These are phyloP conservation scores for Macaranga tanarius DNA, from an alignment of 441 rosid species.

Conservation along the genomic window DNA sequence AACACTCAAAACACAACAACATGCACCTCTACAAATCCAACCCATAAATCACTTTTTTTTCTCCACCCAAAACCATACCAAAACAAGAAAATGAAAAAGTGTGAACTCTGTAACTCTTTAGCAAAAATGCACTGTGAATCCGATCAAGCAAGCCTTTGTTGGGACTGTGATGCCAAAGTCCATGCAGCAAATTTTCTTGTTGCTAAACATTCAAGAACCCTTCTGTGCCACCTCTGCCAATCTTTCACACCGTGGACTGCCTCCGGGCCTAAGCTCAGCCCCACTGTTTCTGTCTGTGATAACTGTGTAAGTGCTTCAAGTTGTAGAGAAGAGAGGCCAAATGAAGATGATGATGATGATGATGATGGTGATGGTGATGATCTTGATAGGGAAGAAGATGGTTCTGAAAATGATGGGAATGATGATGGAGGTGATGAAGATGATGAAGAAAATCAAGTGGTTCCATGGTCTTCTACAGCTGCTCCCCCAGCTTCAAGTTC, in stretches of 20 bases:
- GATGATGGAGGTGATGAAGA: slow-evolving; percentile 16
- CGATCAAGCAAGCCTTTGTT: slow-evolving; percentile 81
- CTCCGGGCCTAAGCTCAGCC: slow-evolving; percentile 62
- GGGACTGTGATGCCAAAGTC: slow-evolving; percentile 78
- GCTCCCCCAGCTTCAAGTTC: slow-evolving; percentile 31
- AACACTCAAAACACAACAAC: background rate
- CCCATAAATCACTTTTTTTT: background rate
- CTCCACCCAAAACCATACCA: background rate
- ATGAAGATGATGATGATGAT: background rate
- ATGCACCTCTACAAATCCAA: background rate
- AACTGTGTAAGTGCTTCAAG: slow-evolving; percentile 35
- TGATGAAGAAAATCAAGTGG: slow-evolving; percentile 46
- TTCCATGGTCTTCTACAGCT: slow-evolving; percentile 33
- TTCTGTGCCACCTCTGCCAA: slow-evolving; percentile 71
- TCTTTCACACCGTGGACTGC: slow-evolving; percentile 77
- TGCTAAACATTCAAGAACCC: slow-evolving; percentile 67
- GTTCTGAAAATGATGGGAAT: background rate
- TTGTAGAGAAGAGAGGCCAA: background rate
- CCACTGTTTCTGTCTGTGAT: slow-evolving; percentile 59
- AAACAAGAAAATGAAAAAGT: slow-evolving; percentile 46
- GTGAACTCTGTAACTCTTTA: slow-evolving; percentile 67
- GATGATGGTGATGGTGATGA: background rate
- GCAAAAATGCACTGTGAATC: slow-evolving; percentile 78
- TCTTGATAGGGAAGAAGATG: background rate
- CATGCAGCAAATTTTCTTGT: slow-evolving; percentile 93